Percentiles rank a stretch among this genome's conserved stretches.
These are phyloP conservation scores for Aechmea fasciata DNA, from an alignment of 176 grass and related monocot genomes.

Conservation along the genomic window DNA sequence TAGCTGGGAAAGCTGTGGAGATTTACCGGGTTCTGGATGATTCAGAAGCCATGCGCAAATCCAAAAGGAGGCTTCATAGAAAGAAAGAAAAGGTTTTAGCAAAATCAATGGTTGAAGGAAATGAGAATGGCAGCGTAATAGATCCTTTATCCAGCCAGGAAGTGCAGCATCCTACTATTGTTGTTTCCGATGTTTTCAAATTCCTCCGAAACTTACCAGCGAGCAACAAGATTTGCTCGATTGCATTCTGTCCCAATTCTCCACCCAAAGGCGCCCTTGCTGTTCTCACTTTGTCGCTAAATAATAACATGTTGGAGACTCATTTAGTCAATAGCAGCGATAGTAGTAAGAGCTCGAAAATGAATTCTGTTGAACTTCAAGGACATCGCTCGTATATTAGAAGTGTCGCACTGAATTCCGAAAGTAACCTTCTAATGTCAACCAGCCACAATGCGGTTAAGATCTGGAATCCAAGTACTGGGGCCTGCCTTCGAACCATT, in stretches of 20 bases:
- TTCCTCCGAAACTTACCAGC: slow-evolving; percentile 52
- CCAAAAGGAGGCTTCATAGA: slow-evolving; percentile 67
- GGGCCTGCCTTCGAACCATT: slow-evolving; percentile 78
- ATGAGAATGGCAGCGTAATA: slow-evolving; percentile 44
- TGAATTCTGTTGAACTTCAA: slow-evolving; percentile 79
- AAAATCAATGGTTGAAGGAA: slow-evolving; percentile 29
- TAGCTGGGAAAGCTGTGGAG: slow-evolving; percentile 62
- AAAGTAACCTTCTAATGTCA: slow-evolving; percentile 79
- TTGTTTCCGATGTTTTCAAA: slow-evolving; percentile 74
- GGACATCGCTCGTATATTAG: slow-evolving; percentile 82
- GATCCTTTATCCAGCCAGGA: slow-evolving; percentile 42
- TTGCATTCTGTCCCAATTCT: slow-evolving; percentile 64
- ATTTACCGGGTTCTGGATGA: slow-evolving; percentile 83
- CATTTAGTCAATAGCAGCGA: slow-evolving; percentile 53
- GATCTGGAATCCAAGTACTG: slow-evolving; percentile 92
- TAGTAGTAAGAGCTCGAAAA: slow-evolving; percentile 50
- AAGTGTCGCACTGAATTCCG: slow-evolving; percentile 71
- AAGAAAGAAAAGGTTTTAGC: slow-evolving; percentile 73
- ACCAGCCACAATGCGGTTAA: slow-evolving; percentile 89
- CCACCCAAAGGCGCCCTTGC: slow-evolving; percentile 53
- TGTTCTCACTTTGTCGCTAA: slow-evolving; percentile 66
- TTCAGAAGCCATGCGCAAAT: slow-evolving; percentile 48
- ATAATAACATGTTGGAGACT: slow-evolving; percentile 79
- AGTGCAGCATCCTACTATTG: slow-evolving; percentile 35
- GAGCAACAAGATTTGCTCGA: slow-evolving; percentile 82